These are phyloP conservation scores for Emmonsiellopsis sp. DNA, from an alignment of 2,329 filamentous ascomycete species.

Conservation along the genomic window DNA sequence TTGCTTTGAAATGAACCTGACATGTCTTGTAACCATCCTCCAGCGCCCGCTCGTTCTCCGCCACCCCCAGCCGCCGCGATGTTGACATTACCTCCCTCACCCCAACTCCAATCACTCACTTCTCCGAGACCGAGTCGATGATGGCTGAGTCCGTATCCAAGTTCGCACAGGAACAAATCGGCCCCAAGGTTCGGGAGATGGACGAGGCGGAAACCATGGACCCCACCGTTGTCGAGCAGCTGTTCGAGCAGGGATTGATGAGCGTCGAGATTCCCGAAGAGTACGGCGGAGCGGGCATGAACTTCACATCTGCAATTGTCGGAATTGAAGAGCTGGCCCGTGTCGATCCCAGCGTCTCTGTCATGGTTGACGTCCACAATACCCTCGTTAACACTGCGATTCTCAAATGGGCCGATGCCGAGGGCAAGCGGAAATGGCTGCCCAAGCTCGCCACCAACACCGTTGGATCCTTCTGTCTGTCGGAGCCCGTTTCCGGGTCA, in stretches of 20 bases:
- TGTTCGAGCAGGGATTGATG: constrained; percentile 98
- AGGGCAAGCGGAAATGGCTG: constrained; percentile 75
- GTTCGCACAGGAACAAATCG: constrained; percentile 80
- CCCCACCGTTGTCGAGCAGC: constrained; percentile 71
- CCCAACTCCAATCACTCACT: constrained; percentile 85
- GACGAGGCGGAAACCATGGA: constrained; percentile 96
- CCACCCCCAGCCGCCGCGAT: constrained; percentile 47
- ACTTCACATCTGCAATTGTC: constrained; percentile 92
- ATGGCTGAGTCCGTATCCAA: constrained; percentile 87
- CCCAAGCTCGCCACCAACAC: constrained; percentile 84
- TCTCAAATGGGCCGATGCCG: constrained; percentile 69
- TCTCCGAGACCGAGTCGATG: constrained; percentile 79
- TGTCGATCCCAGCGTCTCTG: constrained; percentile 88
- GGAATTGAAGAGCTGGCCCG: constrained; percentile 94
- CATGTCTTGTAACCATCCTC: not conserved
- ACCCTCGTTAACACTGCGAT: constrained; percentile 93
- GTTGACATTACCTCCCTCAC: constrained; percentile 64
- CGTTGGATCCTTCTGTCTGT: constrained; percentile 84
- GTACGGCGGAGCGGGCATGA: constrained; percentile 94
- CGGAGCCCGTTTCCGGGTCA: constrained; percentile 83
- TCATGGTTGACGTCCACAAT: constrained; percentile 95
- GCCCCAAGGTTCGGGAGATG: constrained; percentile 92
- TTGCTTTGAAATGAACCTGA: not conserved
- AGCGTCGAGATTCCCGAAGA: constrained; percentile 95
- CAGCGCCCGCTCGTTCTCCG: constrained; percentile 49